A percentile compares a stretch with the other conserved stretches of the same genome.
Conservation (phyloP, 2,329 filamentous ascomycete genomes). For the Diplodia scrobiculata region DNA sequence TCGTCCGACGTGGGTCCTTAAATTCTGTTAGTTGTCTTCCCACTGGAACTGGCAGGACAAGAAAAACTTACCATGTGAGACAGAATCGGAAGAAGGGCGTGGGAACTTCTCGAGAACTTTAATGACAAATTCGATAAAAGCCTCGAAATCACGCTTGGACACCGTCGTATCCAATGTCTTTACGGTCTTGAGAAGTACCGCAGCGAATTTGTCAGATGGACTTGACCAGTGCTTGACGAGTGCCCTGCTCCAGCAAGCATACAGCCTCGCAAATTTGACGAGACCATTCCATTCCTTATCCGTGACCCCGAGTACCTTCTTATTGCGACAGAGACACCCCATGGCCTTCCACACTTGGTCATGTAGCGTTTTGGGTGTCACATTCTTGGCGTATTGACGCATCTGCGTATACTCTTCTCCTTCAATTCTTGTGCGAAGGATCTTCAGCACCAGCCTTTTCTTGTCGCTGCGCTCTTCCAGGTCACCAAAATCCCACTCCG, state of each 20-base stretch:
- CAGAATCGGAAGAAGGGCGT: background rate
- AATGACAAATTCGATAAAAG: background rate
- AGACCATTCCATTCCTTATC: conserved; percentile 37
- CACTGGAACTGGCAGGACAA: background rate
- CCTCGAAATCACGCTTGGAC: background rate
- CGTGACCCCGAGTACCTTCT: background rate
- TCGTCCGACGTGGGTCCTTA: background rate
- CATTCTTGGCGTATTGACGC: conserved; percentile 29
- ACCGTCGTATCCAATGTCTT: background rate
- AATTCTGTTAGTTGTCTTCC: background rate
- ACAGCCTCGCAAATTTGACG: conserved; percentile 37
- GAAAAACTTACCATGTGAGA: background rate
- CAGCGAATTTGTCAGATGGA: background rate
- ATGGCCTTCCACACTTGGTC: conserved; percentile 3
- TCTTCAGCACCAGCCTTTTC: conserved; percentile 50
- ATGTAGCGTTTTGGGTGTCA: background rate
- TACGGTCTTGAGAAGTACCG: background rate
- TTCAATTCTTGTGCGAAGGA: conserved; percentile 35
- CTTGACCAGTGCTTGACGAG: background rate
- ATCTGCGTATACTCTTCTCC: background rate
- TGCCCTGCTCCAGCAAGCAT: conserved; percentile 38
- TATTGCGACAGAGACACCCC: background rate
- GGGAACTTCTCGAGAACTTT: background rate
- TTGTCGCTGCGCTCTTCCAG: conserved; percentile 48
- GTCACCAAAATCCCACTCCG: conserved; percentile 40